Conservation (phyloP, 257 asterid species). For the Ilex aquifolium region DNA sequence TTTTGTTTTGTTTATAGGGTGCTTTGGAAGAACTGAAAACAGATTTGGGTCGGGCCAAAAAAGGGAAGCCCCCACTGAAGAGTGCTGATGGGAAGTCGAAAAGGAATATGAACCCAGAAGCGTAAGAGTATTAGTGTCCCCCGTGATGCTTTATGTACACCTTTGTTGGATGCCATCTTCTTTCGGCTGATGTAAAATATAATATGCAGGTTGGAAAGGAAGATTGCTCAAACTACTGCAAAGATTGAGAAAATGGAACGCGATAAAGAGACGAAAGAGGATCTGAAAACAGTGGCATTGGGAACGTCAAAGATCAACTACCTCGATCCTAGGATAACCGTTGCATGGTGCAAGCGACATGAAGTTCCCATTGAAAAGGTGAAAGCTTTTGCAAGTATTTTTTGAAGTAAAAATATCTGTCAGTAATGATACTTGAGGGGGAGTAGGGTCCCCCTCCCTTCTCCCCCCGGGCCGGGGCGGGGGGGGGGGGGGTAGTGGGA, state of each 20-base stretch:
- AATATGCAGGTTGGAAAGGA: constrained; percentile 66
- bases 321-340: constrained; percentile 98
- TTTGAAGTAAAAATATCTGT: neutral
- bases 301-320: constrained; percentile 98
- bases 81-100: constrained; percentile 76
- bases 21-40: constrained; percentile 55
- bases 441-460: neutral
- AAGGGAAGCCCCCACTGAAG: constrained; percentile 78
- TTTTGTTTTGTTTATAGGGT: constrained; percentile 31
- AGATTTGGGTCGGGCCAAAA: constrained; percentile 74
- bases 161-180: neutral
- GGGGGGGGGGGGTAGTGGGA: too few species aligned
- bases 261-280: constrained; percentile 79
- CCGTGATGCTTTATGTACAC: neutral
- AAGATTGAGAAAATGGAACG: constrained; percentile 83
- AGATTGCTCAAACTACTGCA: constrained; percentile 60
- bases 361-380: constrained; percentile 99
- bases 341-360: constrained; percentile 98
- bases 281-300: constrained; percentile 79
- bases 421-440: neutral
- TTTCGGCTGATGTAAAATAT: constrained; percentile 18
- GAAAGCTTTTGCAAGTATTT: neutral
- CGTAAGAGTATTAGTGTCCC: constrained; percentile 36
- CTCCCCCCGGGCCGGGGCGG: neutral
- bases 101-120: constrained; percentile 80